Conservation (phyloP, 306 rosid genomes). For the Prunus persica region DNA sequence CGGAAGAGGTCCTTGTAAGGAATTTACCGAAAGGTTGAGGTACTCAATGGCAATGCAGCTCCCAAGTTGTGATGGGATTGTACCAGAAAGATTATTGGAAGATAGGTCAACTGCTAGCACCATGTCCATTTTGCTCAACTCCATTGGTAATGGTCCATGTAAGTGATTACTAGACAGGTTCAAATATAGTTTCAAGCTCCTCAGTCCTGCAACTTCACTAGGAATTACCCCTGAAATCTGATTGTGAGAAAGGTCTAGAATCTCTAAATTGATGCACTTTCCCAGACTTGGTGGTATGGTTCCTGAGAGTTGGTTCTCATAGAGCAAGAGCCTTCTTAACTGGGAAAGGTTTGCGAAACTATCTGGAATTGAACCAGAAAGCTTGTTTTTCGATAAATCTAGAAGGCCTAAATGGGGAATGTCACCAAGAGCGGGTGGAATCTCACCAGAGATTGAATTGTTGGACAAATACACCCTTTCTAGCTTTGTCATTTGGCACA, state of each 20-base stretch:
- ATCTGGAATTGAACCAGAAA: slow-evolving; percentile 81
- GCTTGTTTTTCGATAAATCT: slow-evolving; percentile 75
- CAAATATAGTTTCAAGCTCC: slow-evolving; percentile 87
- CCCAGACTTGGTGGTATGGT: slow-evolving; percentile 77
- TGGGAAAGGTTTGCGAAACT: slow-evolving; percentile 79
- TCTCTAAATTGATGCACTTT: slow-evolving; percentile 72
- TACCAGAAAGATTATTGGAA: slow-evolving; percentile 64
- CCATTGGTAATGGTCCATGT: slow-evolving; percentile 64
- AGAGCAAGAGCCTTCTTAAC: slow-evolving; percentile 71
- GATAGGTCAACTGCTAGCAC: slow-evolving; percentile 82
- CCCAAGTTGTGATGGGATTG: slow-evolving; percentile 75
- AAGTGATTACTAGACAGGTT: slow-evolving; percentile 70
- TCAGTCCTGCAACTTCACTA: slow-evolving; percentile 70
- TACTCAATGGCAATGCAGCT: slow-evolving; percentile 76
- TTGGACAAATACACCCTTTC: slow-evolving; percentile 76
- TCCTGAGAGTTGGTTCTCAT: slow-evolving; percentile 71
- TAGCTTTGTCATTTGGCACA: slow-evolving; percentile 51
- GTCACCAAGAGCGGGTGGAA: slow-evolving; percentile 65
- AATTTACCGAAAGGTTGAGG: slow-evolving; percentile 71
- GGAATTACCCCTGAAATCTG: slow-evolving; percentile 69
- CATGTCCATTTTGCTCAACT: slow-evolving; percentile 95
- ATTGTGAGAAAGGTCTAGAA: slow-evolving; percentile 79
- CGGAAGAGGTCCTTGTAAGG: slow-evolving; percentile 65
- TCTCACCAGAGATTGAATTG: slow-evolving; percentile 80
- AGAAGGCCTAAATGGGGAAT: slow-evolving; percentile 75